Evolutionary conservation across 2,329 filamentous ascomycete genomes (phyloP).

Genomic region (Microcyclospora tardicrescens): DNA sequence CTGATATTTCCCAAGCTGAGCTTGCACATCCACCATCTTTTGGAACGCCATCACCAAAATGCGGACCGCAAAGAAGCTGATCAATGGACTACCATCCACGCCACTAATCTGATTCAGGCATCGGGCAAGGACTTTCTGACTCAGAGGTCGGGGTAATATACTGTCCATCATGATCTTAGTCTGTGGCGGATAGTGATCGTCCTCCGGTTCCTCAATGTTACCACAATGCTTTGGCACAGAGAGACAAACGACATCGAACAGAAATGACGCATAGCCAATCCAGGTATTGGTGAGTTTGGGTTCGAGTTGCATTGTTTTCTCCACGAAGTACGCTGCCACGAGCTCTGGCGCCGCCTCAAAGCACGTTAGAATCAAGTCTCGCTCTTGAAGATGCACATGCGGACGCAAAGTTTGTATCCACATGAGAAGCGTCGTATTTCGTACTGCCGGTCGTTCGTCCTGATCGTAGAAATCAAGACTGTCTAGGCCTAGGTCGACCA

Average conservation of each 20-base stretch:
- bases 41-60: conserved; percentile 66
- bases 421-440: conserved; percentile 66
- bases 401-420: conserved; percentile 70
- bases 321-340: conserved; percentile 75
- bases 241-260: conserved; percentile 69
- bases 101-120: conserved; percentile 51
- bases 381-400: conserved; percentile 69
- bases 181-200: conserved; percentile 60
- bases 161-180: conserved; percentile 70
- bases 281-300: conserved; percentile 87
- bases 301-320: conserved; percentile 71
- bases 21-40: conserved; percentile 56
- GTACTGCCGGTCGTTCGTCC: conserved; percentile 50
- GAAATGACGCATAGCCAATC: conserved; percentile 83
- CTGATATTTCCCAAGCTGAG: conserved; percentile 42
- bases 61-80: conserved; percentile 72
- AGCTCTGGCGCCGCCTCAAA: conserved; percentile 76
- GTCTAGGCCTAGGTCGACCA: conserved; percentile 54
- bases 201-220: conserved; percentile 39
- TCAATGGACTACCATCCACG: conserved; percentile 51
- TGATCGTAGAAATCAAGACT: conserved; percentile 53
- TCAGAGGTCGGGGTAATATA: conserved; percentile 71
- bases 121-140: conserved; percentile 62
- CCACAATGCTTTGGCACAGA: conserved; percentile 63
- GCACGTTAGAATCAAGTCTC: conserved; percentile 65